Evolutionary conservation across 2,329 filamentous ascomycete genomes (phyloP), one percentile per base, ranked within the genome.

Genomic region (Harringtonia aguacate): DNA sequence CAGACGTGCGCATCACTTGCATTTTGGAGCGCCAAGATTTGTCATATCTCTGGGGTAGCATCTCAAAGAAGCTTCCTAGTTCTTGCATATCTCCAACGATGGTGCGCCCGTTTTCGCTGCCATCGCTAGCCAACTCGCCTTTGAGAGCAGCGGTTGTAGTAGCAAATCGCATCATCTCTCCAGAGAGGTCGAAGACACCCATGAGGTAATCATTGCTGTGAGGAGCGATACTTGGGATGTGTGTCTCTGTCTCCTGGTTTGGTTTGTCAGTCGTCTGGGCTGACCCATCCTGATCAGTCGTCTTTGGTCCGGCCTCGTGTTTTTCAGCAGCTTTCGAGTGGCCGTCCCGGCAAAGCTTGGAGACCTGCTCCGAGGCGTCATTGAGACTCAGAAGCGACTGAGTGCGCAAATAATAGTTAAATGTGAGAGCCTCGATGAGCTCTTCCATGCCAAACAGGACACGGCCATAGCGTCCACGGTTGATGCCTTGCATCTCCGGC

Each of bases 131-230:
- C 49, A 70, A 61, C 53, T 61, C 65, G 14, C 83, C 84, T 8
- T 70, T 81, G 6, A 88, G 84, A 1, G 88, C 88, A 60, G 94
- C 84, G 22, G 81, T 79, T 7, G 89, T 89, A 41, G 95, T 92
- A 0, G 87, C 88, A 63, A 95, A 97, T 27, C 89, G 77, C 92
- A 98, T 98, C 69, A 97, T 72, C 67, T 98, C 92, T 33, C 92
- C 92, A 1, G 89, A 89, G 53, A 97, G 75, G 61, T 98, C 92
- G 57, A 95, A 95, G 3, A 98, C 65, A 9, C 90, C 92, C 50
- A 92, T 81, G 46, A 95, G 66, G 59, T 95, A 97, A 62, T 98
- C 92, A 44, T 90, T 79, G 22, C 80, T 72, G 2, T 84, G 86
- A 18, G 95, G 68, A 1, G 69, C 55, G 3, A 95, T 72, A 4